Percentiles rank a stretch among this genome's conserved stretches.
Evolutionary conservation across 306 rosid species (phyloP).

Genomic region (Echinosophora koreensis): DNA sequence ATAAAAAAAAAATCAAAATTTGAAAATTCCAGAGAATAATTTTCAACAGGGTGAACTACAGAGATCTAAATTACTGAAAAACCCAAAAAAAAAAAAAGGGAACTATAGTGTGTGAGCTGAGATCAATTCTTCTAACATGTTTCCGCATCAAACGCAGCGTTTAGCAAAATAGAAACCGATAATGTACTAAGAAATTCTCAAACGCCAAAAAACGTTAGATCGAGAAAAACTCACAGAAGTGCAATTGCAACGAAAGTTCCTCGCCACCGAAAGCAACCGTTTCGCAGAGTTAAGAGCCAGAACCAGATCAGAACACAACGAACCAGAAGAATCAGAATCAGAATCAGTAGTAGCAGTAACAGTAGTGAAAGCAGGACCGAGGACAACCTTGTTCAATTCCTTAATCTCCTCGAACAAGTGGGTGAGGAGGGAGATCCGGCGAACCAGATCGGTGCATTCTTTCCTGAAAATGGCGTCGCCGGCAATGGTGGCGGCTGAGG

Average conservation of each 20-base stretch:
- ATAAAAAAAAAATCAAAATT: background rate
- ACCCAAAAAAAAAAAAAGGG: background rate
- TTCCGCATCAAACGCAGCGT: background rate
- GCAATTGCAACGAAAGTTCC: slow-evolving; percentile 58
- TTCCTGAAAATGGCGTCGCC: slow-evolving; percentile 63
- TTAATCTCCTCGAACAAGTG: slow-evolving; percentile 84
- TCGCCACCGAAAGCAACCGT: slow-evolving; percentile 65
- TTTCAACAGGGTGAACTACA: slow-evolving; percentile 13
- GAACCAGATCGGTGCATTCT: slow-evolving; percentile 93
- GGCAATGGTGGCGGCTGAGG: slow-evolving; percentile 32
- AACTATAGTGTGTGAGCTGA: background rate
- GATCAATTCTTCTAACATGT: background rate
- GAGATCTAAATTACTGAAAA: slow-evolving; percentile 49
- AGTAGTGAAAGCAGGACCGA: slow-evolving; percentile 47
- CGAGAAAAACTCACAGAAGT: slow-evolving; percentile 63
- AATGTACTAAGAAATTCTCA: background rate
- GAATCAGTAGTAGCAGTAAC: background rate
- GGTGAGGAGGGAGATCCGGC: slow-evolving; percentile 89
- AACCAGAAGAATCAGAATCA: slow-evolving; percentile 45
- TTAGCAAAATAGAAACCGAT: background rate
- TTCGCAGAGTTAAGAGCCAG: slow-evolving; percentile 76
- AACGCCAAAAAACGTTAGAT: background rate
- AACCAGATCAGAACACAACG: slow-evolving; percentile 75
- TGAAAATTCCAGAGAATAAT: background rate
- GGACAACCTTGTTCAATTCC: slow-evolving; percentile 55